Evolutionary conservation across 352 stramenopile species (phyloP).

Genomic region (Phytopythium sindhum): DNA sequence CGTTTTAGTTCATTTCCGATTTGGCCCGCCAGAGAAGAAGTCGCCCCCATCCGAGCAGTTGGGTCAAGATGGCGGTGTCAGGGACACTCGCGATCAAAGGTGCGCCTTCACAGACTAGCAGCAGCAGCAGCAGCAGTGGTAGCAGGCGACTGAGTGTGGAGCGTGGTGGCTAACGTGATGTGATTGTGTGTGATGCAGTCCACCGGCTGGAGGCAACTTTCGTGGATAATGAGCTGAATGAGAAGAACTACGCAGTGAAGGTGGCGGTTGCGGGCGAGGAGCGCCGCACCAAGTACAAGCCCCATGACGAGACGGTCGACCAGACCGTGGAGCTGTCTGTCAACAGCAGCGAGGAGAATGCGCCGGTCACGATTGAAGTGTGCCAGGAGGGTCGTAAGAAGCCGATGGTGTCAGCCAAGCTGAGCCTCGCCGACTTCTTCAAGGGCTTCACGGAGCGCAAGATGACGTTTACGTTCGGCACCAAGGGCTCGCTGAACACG

Average conservation of each 20-base stretch:
- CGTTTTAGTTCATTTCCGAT: conserved; percentile 30
- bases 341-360: conserved; percentile 19
- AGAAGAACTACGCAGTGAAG: conserved; percentile 25
- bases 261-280: conserved; percentile 23
- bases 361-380: conserved; percentile 45
- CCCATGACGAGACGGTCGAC: conserved; percentile 22
- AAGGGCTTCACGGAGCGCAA: conserved; percentile 20
- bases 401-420: conserved; percentile 32
- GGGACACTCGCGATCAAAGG: conserved; percentile 39
- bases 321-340: conserved; percentile 46
- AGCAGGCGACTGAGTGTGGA: background rate
- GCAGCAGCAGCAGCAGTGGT: background rate
- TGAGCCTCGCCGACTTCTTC: conserved; percentile 27
- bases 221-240: conserved; percentile 11
- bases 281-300: conserved; percentile 19
- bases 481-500: conserved; percentile 21
- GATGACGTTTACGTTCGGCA: conserved; percentile 41
- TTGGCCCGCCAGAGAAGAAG: conserved; percentile 27
- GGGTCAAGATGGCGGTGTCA: conserved; percentile 36
- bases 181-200: conserved; percentile 15
- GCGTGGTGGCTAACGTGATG: background rate
- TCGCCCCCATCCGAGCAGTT: conserved; percentile 12
- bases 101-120: conserved; percentile 9
- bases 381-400: conserved; percentile 36
- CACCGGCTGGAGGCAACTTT: conserved; percentile 28